Evolutionary conservation across 768 basidiomycete species (phyloP).

Genomic region (Neoboletus magnificus): DNA sequence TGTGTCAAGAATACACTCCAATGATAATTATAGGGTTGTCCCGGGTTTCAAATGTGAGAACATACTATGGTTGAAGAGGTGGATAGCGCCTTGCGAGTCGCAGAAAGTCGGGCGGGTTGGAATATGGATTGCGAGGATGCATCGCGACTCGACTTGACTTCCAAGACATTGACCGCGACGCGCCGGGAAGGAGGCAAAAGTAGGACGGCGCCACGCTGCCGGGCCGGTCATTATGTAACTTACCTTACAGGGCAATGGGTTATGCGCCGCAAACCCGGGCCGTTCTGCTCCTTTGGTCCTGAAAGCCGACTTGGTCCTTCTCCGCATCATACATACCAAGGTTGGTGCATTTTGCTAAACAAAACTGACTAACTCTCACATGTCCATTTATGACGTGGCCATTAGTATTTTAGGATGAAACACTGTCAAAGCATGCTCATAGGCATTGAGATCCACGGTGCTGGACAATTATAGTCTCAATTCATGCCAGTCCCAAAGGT

Average conservation of each 20-base stretch:
- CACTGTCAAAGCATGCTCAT: neutral
- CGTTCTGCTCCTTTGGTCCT: too few species aligned
- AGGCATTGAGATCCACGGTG: neutral
- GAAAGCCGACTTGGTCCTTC: too few species aligned
- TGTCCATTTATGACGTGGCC: neutral
- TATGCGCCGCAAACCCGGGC: too few species aligned
- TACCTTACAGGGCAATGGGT: neutral
- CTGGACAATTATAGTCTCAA: too few species aligned
- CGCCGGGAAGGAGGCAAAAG: too few species aligned
- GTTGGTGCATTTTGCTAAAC: neutral
- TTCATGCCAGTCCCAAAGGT: neutral
- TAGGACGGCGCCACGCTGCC: too few species aligned
- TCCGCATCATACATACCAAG: neutral
- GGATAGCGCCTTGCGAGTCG: conserved; percentile 56
- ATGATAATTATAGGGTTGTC: conserved; percentile 2
- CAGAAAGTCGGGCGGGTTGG: conserved; percentile 52
- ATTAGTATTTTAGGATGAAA: neutral
- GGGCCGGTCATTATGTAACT: neutral
- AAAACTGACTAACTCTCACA: neutral
- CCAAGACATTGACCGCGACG: conserved; percentile 11
- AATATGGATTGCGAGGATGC: conserved; percentile 52
- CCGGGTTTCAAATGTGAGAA: neutral
- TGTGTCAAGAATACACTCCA: conserved; percentile 27
- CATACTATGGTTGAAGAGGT: conserved; percentile 53
- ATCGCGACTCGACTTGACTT: conserved; percentile 22